Evolutionary conservation across 352 stramenopile species (phyloP).

Genomic region (Globisporangium cederbergense): DNA sequence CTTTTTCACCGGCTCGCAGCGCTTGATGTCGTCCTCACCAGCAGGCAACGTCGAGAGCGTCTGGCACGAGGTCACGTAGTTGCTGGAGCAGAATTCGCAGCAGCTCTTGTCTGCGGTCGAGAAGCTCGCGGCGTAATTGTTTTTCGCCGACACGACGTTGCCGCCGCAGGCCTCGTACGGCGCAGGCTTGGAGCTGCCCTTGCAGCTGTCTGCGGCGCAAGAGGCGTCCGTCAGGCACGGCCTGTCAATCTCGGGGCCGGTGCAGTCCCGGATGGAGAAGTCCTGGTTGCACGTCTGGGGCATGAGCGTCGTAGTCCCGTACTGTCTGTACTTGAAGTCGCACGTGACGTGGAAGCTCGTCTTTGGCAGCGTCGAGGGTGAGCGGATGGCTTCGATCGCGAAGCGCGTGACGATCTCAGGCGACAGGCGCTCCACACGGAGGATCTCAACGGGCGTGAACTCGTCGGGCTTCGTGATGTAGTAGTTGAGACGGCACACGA

Average conservation of each 20-base stretch:
- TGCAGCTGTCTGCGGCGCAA: slow-evolving; percentile 35
- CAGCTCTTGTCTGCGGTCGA: slow-evolving; percentile 16
- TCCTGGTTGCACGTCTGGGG: slow-evolving; percentile 37
- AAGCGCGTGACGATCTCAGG: slow-evolving; percentile 51
- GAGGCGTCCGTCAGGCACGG: slow-evolving; percentile 20
- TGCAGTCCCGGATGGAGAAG: slow-evolving; percentile 64
- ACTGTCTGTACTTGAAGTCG: slow-evolving; percentile 48
- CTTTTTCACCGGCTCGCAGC: slow-evolving; percentile 34
- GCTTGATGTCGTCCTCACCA: slow-evolving; percentile 38
- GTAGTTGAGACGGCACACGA: slow-evolving; percentile 40
- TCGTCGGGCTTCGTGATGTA: slow-evolving; percentile 5
- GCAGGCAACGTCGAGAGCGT: slow-evolving; percentile 39
- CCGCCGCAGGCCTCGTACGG: slow-evolving; percentile 52
- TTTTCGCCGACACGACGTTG: slow-evolving; percentile 24
- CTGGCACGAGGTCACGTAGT: slow-evolving; percentile 28
- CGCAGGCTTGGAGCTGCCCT: slow-evolving; percentile 19
- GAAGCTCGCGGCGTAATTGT: background rate
- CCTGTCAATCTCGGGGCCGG: slow-evolving; percentile 38
- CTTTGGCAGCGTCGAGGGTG: slow-evolving; percentile 25
- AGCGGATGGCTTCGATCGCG: slow-evolving; percentile 38
- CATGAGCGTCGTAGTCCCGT: slow-evolving; percentile 8
- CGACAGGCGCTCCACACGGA: slow-evolving; percentile 20
- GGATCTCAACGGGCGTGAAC: background rate
- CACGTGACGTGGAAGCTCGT: slow-evolving; percentile 53
- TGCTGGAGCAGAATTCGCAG: slow-evolving; percentile 41